Evolutionary conservation across 805 yeast species (phyloP).

Genomic region (Hyphopichia homilentoma): DNA sequence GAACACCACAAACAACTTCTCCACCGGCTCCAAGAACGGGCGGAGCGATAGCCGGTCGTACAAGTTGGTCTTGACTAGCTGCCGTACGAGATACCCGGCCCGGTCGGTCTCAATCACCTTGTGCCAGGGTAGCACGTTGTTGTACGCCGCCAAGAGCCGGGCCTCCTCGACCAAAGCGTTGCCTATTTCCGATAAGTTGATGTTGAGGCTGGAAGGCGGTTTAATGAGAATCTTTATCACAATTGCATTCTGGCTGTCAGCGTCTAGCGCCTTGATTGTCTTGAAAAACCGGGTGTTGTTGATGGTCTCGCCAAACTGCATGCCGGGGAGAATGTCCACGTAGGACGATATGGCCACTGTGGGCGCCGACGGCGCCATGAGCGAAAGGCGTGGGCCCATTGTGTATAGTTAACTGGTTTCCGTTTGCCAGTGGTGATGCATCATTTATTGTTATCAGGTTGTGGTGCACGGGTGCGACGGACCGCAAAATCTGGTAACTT

Average conservation of each 20-base stretch:
- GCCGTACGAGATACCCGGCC: conserved; percentile 88
- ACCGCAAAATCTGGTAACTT: no score
- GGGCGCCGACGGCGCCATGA: conserved; percentile 85
- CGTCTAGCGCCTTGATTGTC: conserved; percentile 75
- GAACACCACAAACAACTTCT: conserved; percentile 79
- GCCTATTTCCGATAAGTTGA: conserved; percentile 22
- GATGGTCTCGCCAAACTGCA: conserved; percentile 71
- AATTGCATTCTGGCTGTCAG: conserved; percentile 62
- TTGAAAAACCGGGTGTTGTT: conserved; percentile 83
- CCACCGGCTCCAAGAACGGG: conserved; percentile 79
- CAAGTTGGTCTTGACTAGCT: conserved; percentile 71
- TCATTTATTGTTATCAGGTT: no score
- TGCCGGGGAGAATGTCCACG: conserved; percentile 69
- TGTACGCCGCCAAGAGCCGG: conserved; percentile 40
- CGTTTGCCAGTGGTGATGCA: no score
- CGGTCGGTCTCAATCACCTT: conserved; percentile 82
- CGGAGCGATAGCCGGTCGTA: conserved; percentile 84
- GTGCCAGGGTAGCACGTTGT: conserved; percentile 68
- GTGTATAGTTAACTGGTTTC: no score
- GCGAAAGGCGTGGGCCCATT: conserved; percentile 88
- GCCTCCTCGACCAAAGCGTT: conserved; percentile 31
- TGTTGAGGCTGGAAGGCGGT: conserved; percentile 41
- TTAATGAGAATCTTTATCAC: conserved; percentile 77
- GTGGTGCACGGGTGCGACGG: no score
- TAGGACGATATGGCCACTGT: conserved; percentile 90